Percentiles rank a stretch among this genome's conserved stretches.
Evolutionary conservation across 139 green algal species (phyloP).

Genomic region (Closterium sp.): DNA sequence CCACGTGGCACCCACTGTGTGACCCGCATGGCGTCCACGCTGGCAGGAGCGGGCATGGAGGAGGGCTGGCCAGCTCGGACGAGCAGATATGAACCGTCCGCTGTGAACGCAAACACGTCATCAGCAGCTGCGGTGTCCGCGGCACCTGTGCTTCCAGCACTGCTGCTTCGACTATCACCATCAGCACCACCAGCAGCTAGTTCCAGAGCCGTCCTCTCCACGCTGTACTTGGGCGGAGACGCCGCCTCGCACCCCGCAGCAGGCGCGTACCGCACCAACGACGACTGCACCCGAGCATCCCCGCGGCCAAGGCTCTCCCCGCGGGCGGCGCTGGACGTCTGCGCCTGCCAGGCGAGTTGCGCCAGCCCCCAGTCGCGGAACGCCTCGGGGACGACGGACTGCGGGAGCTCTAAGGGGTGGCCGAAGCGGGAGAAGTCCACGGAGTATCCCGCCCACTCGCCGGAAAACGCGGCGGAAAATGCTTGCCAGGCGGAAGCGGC

Average conservation of each 20-base stretch:
- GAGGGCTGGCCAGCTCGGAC: neutral
- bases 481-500: neutral
- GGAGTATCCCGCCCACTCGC: conserved; percentile 50
- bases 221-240: neutral
- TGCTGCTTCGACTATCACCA: too few relatives aligned
- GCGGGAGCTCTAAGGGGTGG: conserved; percentile 19
- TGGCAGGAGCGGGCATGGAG: neutral
- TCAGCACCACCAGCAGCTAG: neutral
- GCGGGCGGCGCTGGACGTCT: neutral
- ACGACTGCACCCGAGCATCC: neutral
- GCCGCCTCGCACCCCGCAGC: neutral
- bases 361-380: conserved; percentile 44
- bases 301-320: neutral
- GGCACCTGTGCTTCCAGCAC: neutral
- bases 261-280: neutral
- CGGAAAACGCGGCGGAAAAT: conserved; percentile 29
- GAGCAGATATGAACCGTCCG: neutral
- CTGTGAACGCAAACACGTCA: neutral
- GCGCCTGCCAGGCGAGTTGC: conserved; percentile 40
- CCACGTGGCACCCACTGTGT: neutral
- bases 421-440: conserved; percentile 29
- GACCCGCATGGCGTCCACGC: neutral
- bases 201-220: neutral
- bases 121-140: neutral
- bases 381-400: conserved; percentile 37